A percentile compares a stretch with the other conserved stretches of the same genome.
phyloP scores from a whole-genome alignment of 345 rosid species.

The Excoecaria agallocha region DNA sequence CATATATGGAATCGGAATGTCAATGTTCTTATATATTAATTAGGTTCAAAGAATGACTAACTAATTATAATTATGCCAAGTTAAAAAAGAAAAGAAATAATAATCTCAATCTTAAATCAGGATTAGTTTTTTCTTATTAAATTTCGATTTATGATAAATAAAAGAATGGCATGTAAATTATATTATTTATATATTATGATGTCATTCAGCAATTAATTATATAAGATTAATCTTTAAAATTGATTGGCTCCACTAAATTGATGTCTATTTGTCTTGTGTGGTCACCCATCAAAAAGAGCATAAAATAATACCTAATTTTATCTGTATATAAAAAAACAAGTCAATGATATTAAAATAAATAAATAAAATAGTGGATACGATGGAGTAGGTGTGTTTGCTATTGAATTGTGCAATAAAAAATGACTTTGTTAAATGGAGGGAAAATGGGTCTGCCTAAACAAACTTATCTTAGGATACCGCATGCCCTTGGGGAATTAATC shows the following conservation, averaged over 20 bases:
- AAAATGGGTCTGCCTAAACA: constrained; percentile 24
- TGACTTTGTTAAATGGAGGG: constrained; percentile 8
- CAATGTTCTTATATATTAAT: no score
- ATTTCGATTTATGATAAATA: no score
- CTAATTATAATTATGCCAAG: no score
- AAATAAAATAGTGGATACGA: background rate
- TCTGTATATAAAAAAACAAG: background rate
- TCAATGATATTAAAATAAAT: constrained; percentile 20
- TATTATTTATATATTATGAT: no score
- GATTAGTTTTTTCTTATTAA: no score
- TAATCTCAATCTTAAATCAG: no score
- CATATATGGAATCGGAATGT: no score
- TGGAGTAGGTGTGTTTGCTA: constrained; percentile 25
- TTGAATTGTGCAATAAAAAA: background rate
- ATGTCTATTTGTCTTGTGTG: constrained; percentile 12
- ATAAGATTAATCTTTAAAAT: background rate
- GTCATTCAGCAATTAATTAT: no score
- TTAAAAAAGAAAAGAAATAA: no score
- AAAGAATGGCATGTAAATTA: no score
- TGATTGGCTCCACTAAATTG: constrained; percentile 6
- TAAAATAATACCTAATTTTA: background rate
- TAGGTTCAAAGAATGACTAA: no score
- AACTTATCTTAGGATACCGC: constrained; percentile 27
- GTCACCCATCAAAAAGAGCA: constrained; percentile 10
- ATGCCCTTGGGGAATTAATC: constrained; percentile 21